Percentiles rank a stretch among this genome's conserved stretches.
phyloP scores from a whole-genome alignment of 2,329 filamentous ascomycete genomes.

The Penicillium sp. region DNA sequence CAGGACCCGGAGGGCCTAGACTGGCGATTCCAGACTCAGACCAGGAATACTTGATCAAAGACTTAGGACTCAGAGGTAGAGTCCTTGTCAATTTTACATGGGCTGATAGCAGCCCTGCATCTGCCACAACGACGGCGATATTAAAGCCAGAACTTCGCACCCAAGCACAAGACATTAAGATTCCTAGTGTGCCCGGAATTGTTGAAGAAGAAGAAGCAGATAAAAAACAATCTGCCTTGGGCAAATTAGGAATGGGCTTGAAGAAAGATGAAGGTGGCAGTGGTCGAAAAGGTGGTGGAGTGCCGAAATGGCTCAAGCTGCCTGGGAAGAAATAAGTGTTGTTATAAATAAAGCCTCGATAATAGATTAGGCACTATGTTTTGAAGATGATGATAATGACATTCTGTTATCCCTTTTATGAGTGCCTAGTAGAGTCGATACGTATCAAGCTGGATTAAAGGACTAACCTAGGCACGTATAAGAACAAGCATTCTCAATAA shows the following conservation, averaged over 20 bases:
- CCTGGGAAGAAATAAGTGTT: conserved; percentile 63
- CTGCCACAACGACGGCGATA: conserved; percentile 52
- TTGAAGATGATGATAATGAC: not conserved
- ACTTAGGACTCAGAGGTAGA: conserved; percentile 65
- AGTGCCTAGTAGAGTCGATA: too few species aligned
- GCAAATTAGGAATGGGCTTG: conserved; percentile 16
- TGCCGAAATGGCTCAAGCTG: conserved; percentile 71
- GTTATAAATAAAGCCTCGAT: not conserved
- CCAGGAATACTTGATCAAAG: conserved; percentile 58
- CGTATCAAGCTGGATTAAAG: too few species aligned
- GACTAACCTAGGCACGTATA: too few species aligned
- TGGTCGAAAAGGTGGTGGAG: conserved; percentile 30
- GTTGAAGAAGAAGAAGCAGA: conserved; percentile 43
- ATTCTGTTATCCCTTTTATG: not conserved
- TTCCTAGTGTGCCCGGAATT: conserved; percentile 53
- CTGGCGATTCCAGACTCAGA: conserved; percentile 44
- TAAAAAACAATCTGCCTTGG: conserved; percentile 17
- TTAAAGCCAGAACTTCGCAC: conserved; percentile 59
- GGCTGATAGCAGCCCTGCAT: conserved; percentile 52
- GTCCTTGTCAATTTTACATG: conserved; percentile 75
- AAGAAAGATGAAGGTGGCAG: conserved; percentile 33
- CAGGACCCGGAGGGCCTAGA: not conserved
- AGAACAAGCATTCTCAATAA: not conserved
- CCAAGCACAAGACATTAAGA: conserved; percentile 63
- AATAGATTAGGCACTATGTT: not conserved